These are phyloP conservation scores for Starmerella floricola DNA, from an alignment of 805 yeast genomes.

Conservation along the genomic window DNA sequence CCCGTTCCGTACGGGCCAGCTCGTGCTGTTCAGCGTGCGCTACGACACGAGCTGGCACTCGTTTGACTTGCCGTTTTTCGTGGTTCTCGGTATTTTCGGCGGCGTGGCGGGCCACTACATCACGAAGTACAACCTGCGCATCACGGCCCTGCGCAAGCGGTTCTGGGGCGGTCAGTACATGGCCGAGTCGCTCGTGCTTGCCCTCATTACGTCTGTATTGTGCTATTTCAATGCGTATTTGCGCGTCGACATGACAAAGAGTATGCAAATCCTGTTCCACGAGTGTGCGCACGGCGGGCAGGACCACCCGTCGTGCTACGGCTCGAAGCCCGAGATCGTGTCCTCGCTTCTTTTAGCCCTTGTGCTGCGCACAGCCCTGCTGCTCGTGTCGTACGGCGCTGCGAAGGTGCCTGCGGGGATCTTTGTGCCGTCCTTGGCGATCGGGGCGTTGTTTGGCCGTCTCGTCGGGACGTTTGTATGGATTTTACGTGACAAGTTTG, in stretches of 20 bases:
- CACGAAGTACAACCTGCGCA: slow-evolving; percentile 60
- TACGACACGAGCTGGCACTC: slow-evolving; percentile 80
- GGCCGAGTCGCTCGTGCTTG: slow-evolving; percentile 57
- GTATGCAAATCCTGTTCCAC: slow-evolving; percentile 79
- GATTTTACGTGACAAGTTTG: slow-evolving; percentile 33
- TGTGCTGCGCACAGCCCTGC: slow-evolving; percentile 51
- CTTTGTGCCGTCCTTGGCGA: slow-evolving; percentile 94
- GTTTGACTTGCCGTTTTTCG: slow-evolving; percentile 65
- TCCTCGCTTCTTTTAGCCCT: slow-evolving; percentile 59
- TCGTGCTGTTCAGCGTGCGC: slow-evolving; percentile 82
- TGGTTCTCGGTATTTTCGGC: slow-evolving; percentile 76
- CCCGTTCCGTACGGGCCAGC: slow-evolving; percentile 90
- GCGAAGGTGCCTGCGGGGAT: slow-evolving; percentile 92
- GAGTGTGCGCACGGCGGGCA: slow-evolving; percentile 53
- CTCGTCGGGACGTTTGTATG: slow-evolving; percentile 67
- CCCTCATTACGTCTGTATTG: slow-evolving; percentile 57
- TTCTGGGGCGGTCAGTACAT: slow-evolving; percentile 47
- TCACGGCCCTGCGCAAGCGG: slow-evolving; percentile 63
- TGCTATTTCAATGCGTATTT: slow-evolving; percentile 78
- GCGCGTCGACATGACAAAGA: slow-evolving; percentile 83
- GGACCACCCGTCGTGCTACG: slow-evolving; percentile 25
- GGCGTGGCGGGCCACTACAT: slow-evolving; percentile 79
- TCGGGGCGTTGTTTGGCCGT: slow-evolving; percentile 91
- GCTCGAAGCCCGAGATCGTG: slow-evolving; percentile 28
- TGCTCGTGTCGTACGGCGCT: slow-evolving; percentile 71